Evolutionary conservation across 2,329 filamentous ascomycete genomes (phyloP).

Genomic region (Botrytis tulipae): DNA sequence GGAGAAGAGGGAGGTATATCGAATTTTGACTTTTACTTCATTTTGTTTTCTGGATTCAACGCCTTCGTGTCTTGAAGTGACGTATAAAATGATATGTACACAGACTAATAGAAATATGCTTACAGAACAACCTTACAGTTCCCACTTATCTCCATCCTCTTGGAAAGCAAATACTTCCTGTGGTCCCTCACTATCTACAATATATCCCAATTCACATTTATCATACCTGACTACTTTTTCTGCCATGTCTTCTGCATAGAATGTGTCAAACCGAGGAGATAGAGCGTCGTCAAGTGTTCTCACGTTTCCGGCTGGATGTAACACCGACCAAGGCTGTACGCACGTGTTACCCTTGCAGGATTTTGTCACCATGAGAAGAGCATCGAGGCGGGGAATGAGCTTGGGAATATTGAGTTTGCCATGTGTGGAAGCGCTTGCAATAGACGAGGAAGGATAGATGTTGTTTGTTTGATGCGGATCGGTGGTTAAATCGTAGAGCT

Average conservation of each 20-base stretch:
- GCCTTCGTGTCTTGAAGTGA: background rate
- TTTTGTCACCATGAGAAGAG: slow-evolving; percentile 59
- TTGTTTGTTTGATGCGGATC: slow-evolving; percentile 55
- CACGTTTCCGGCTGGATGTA: slow-evolving; percentile 54
- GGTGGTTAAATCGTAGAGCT: slow-evolving; percentile 60
- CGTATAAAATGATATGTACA: background rate
- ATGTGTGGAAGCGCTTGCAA: slow-evolving; percentile 30
- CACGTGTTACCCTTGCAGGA: slow-evolving; percentile 56
- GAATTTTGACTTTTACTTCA: background rate
- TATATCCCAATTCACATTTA: slow-evolving; percentile 56
- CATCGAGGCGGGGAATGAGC: slow-evolving; percentile 49
- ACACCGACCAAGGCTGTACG: slow-evolving; percentile 53
- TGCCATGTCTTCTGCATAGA: slow-evolving; percentile 49
- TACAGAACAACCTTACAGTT: background rate
- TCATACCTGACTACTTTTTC: slow-evolving; percentile 49
- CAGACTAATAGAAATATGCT: background rate
- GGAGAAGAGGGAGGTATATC: no score
- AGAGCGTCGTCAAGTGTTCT: slow-evolving; percentile 52
- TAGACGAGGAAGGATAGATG: slow-evolving; percentile 34
- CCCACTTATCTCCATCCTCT: background rate
- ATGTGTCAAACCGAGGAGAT: slow-evolving; percentile 47
- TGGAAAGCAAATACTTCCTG: slow-evolving; percentile 22
- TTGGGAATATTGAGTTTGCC: background rate
- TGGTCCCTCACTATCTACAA: slow-evolving; percentile 53
- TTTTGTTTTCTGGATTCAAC: background rate